Evolutionary conservation across 2,329 filamentous ascomycete genomes (phyloP).

Genomic region (Scytalidium lignicola): DNA sequence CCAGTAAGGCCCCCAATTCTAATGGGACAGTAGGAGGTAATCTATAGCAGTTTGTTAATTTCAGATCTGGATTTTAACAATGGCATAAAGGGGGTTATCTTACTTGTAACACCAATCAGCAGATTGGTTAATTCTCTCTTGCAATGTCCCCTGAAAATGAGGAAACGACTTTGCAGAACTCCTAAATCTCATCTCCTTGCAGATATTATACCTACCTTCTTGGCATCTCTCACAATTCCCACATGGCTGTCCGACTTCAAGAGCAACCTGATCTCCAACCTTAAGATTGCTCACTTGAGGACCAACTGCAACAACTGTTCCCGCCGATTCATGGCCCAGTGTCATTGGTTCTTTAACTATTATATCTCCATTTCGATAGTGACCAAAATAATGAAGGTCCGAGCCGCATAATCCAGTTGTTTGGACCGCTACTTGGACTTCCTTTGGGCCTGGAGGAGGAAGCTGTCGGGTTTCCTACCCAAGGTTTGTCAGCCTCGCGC

Average conservation of each 20-base stretch:
- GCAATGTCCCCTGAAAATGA: conserved; percentile 30
- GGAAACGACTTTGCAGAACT: conserved; percentile 30
- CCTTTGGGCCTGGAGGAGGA: conserved; percentile 29
- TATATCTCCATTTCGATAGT: conserved; percentile 93
- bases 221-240: conserved; percentile 82
- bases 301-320: conserved; percentile 74
- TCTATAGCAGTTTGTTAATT: conserved; percentile 13
- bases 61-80: background rate
- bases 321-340: conserved; percentile 89
- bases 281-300: conserved; percentile 71
- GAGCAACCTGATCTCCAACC: conserved; percentile 82
- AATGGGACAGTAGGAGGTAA: conserved; percentile 68
- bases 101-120: conserved; percentile 91
- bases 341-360: conserved; percentile 84
- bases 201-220: conserved; percentile 91
- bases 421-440: conserved; percentile 84
- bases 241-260: conserved; percentile 94
- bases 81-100: conserved; percentile 1
- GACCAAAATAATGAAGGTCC: conserved; percentile 96
- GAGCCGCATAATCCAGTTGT: conserved; percentile 97
- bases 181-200: conserved; percentile 49
- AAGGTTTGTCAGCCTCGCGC: background rate
- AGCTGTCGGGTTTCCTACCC: conserved; percentile 24
- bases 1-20: conserved; percentile 84
- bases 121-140: conserved; percentile 70